These are phyloP conservation scores for Ashbya aceris DNA, from an alignment of 1,139 yeast species.

Conservation along the genomic window DNA sequence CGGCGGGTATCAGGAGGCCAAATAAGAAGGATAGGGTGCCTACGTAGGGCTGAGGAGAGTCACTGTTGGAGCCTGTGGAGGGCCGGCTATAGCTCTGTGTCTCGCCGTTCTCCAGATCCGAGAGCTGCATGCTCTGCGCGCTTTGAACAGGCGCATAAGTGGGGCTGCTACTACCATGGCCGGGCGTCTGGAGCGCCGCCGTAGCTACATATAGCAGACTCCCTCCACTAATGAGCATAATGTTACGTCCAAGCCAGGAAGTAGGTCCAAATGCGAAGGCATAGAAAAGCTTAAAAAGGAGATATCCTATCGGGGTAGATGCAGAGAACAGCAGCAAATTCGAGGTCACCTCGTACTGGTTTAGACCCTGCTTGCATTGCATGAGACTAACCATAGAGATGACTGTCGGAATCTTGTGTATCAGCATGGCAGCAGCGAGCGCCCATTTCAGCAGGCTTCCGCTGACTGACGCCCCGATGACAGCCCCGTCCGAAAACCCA, in stretches of 20 bases:
- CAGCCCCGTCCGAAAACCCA: slow-evolving; percentile 55
- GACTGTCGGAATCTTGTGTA: slow-evolving; percentile 59
- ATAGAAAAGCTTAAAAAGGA: slow-evolving; percentile 10
- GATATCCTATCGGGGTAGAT: slow-evolving; percentile 29
- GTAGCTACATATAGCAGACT: slow-evolving; percentile 29
- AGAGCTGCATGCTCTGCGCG: too few relatives aligned
- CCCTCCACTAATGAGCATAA: slow-evolving; percentile 29
- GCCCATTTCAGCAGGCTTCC: slow-evolving; percentile 37
- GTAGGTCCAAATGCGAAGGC: too few relatives aligned
- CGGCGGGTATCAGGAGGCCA: background rate
- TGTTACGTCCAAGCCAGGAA: slow-evolving; percentile 17
- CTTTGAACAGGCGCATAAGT: too few relatives aligned
- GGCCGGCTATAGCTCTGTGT: too few relatives aligned
- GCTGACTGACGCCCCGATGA: slow-evolving; percentile 46
- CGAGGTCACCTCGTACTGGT: slow-evolving; percentile 22
- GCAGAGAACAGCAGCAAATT: slow-evolving; percentile 27
- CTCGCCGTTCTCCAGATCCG: too few relatives aligned
- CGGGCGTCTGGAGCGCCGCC: too few relatives aligned
- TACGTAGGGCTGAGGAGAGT: too few relatives aligned
- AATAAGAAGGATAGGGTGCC: background rate
- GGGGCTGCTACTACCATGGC: too few relatives aligned
- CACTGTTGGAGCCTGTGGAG: too few relatives aligned
- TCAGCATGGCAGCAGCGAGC: slow-evolving; percentile 43
- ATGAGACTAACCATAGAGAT: slow-evolving; percentile 42
- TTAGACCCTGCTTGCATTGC: slow-evolving; percentile 26